Percentiles rank a stretch among this genome's conserved stretches.
These are phyloP conservation scores for Axilococcus clingmanii DNA, from an alignment of 139 green algal species.

Conservation along the genomic window DNA sequence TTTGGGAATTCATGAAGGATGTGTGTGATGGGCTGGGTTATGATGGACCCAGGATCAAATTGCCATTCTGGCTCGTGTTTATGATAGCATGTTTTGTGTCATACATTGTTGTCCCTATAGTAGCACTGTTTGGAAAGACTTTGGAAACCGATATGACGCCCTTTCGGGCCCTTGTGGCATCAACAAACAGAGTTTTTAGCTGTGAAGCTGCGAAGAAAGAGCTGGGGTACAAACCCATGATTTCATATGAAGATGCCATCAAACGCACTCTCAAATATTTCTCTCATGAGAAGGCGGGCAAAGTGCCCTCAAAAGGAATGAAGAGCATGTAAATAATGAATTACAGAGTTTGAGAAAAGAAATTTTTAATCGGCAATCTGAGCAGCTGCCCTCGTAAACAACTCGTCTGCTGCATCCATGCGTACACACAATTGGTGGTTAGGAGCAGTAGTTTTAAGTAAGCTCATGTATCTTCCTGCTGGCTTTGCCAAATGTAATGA, in stretches of 20 bases:
- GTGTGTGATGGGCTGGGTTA: constrained; percentile 75
- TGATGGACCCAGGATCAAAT: constrained; percentile 29
- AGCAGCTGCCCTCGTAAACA: constrained; percentile 53
- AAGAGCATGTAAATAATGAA: background rate
- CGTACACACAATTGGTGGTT: constrained; percentile 49
- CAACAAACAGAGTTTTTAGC: constrained; percentile 46
- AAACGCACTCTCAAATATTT: constrained; percentile 45
- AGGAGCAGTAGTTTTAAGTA: constrained; percentile 60
- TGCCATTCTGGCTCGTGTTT: constrained; percentile 67
- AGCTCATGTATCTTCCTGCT: constrained; percentile 42
- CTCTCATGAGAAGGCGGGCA: constrained; percentile 27
- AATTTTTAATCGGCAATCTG: background rate
- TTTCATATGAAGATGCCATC: constrained; percentile 43
- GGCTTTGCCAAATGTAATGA: constrained; percentile 81
- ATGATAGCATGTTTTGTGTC: constrained; percentile 60
- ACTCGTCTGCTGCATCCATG: constrained; percentile 45
- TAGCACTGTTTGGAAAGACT: constrained; percentile 30
- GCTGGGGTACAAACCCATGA: constrained; percentile 50
- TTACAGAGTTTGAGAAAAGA: background rate
- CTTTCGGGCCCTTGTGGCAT: constrained; percentile 39
- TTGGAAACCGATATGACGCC: constrained; percentile 62
- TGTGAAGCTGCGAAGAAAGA: constrained; percentile 28
- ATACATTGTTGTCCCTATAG: constrained; percentile 54
- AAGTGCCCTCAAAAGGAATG: background rate
- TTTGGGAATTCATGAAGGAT: constrained; percentile 82